phyloP scores from a whole-genome alignment of 2,329 filamentous ascomycete genomes.

The Teratosphaeria destructans region DNA sequence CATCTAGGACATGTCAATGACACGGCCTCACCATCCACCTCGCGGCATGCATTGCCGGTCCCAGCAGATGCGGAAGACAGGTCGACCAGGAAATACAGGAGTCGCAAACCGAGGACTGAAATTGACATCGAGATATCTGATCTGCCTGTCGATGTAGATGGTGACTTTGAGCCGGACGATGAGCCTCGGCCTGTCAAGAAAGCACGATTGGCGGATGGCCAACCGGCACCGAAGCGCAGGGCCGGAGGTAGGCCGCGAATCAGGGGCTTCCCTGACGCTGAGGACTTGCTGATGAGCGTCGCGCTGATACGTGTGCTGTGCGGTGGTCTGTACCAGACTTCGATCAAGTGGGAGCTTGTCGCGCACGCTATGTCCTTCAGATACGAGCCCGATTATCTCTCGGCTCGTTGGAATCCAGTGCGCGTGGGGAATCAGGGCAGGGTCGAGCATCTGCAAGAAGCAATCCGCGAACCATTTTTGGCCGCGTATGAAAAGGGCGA shows the following conservation, averaged over 20 bases:
- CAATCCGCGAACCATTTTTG: slow-evolving; percentile 57
- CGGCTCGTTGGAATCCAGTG: slow-evolving; percentile 27
- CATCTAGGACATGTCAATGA: neutral
- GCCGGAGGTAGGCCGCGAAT: neutral
- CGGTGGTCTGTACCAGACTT: slow-evolving; percentile 26
- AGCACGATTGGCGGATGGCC: neutral
- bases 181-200: neutral
- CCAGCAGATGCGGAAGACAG: neutral
- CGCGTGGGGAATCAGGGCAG: slow-evolving; percentile 12
- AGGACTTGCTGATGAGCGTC: slow-evolving; percentile 23
- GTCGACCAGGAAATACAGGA: neutral
- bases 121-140: neutral
- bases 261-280: slow-evolving; percentile 10
- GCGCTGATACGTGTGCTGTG: slow-evolving; percentile 23
- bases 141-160: neutral
- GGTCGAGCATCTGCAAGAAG: slow-evolving; percentile 43
- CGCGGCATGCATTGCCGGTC: neutral
- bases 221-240: neutral
- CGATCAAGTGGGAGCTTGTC: slow-evolving; percentile 32
- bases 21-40: neutral
- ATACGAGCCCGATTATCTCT: slow-evolving; percentile 28
- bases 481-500: slow-evolving; percentile 54
- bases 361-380: slow-evolving; percentile 29
- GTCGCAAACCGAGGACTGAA: neutral
- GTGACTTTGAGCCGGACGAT: neutral